Conservation (phyloP, 306 rosid species). For the Clitoria ternatea region DNA sequence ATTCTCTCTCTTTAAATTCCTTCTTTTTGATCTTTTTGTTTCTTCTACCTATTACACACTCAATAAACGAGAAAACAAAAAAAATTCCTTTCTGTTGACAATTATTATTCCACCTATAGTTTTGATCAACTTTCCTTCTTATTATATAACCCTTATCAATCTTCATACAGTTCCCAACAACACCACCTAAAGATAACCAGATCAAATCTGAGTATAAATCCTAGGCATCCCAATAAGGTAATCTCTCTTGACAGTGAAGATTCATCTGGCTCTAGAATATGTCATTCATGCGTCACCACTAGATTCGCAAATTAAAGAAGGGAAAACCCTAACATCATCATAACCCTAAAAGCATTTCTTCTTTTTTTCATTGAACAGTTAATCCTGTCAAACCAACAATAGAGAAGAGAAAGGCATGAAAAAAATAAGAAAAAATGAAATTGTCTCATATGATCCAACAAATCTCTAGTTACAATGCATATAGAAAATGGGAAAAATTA, state of each 20-base stretch:
- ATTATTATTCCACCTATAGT: too few species aligned
- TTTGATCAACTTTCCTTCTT: constrained; percentile 7
- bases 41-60: too few species aligned
- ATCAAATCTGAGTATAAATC: constrained; percentile 19
- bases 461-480: constrained; percentile 28
- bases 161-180: constrained; percentile 2
- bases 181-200: constrained; percentile 29
- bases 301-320: not conserved
- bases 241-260: not conserved
- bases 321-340: constrained; percentile 11
- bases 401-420: not conserved
- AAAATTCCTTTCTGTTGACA: too few species aligned
- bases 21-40: too few species aligned
- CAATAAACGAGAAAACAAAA: too few species aligned
- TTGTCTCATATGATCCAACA: constrained; percentile 5
- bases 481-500: not conserved
- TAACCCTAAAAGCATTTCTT: not conserved
- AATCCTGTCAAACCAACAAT: not conserved
- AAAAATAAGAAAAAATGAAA: not conserved
- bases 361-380: not conserved
- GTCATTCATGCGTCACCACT: not conserved
- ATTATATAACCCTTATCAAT: not conserved
- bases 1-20: too few species aligned
- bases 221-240: constrained; percentile 14
- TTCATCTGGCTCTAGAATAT: not conserved